Percentiles rank a stretch among this genome's conserved stretches.
phyloP scores from a whole-genome alignment of 2,329 filamentous ascomycete species.

The Fusarium irregulare region DNA sequence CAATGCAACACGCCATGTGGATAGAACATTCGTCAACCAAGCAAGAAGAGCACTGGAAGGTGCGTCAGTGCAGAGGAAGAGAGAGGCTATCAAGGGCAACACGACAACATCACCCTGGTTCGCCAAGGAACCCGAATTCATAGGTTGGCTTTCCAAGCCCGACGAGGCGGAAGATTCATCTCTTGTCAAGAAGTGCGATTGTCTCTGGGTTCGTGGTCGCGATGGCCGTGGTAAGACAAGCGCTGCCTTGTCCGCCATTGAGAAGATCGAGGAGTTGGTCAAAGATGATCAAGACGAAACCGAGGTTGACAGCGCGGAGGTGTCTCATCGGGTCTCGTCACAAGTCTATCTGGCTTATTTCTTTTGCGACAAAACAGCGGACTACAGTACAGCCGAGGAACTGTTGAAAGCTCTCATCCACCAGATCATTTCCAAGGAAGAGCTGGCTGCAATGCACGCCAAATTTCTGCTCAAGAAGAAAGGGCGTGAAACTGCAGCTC shows the following conservation, averaged over 20 bases:
- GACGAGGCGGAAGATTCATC: neutral
- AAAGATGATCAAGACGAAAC: conserved; percentile 43
- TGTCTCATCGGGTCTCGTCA: conserved; percentile 24
- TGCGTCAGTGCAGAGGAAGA: conserved; percentile 50
- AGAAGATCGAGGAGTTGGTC: conserved; percentile 50
- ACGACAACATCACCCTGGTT: conserved; percentile 55
- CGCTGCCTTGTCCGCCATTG: conserved; percentile 53
- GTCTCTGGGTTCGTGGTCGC: conserved; percentile 55
- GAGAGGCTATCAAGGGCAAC: conserved; percentile 45
- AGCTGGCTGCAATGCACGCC: conserved; percentile 50
- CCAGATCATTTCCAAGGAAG: conserved; percentile 53
- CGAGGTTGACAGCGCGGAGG: conserved; percentile 42
- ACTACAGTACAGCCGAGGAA: conserved; percentile 56
- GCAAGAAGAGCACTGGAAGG: conserved; percentile 51
- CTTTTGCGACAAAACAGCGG: conserved; percentile 53
- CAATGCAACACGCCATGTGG: conserved; percentile 52
- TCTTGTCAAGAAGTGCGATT: conserved; percentile 44
- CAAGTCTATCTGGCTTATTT: conserved; percentile 53
- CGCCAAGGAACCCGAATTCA: conserved; percentile 51
- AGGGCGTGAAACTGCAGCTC: conserved; percentile 14
- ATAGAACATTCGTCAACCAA: conserved; percentile 48
- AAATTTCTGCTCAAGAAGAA: conserved; percentile 49
- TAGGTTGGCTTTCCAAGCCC: conserved; percentile 50
- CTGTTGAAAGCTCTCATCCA: conserved; percentile 55
- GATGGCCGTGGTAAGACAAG: conserved; percentile 58